Base-by-base conservation (phyloP, 2,329 filamentous ascomycete genomes). In the Chaetomiaceae sp. region DNA sequence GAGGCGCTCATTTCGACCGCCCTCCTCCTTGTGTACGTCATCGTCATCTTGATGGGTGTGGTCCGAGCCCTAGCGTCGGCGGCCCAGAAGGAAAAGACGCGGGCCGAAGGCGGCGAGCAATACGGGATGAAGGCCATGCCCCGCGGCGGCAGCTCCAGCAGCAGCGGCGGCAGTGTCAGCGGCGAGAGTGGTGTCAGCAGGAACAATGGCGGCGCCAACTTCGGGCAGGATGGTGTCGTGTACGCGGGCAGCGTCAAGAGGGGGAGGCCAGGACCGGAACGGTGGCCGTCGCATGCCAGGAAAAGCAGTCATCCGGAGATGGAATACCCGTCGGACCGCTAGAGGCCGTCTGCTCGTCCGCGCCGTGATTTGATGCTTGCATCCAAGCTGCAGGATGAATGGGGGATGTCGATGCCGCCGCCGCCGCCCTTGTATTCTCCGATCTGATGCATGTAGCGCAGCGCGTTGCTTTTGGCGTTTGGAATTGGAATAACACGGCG, bases 1-100 rank as follows among this genome's bases (percentile, higher is more conserved):
- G 89, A 96, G 68, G 84, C 87, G 2, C 79, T 95, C 57, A 90
- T 97, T 59, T 87, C 91, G 2, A 76, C 79, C 0, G 81, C 77
- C 44, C 72, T 99, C 4, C 69, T 96, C 12, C 71, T 88, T 3
- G 70, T 95, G 23, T 99, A 90, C 76, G 62, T 95, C 47, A 68
- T 93, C 55, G 78, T 95, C 52, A 80, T 89, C 4, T 74, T 96
- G 31, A 75, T 87, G 42, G 93, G 89, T 43, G 68, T 92, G 49
- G 68, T 81, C 42, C 81, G 89, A 53, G 84, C 85, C 23, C 67
- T 83, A 51, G 74, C 76, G 30, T 75, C 83, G 49, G 81, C 87
- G 70, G 72, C 74, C 48, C 71, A 72, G 23, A 76, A 77, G 1
- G 82, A 83, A 47, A 82, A 81, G 56, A 76, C 72, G 8, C 75